Evolutionary conservation across 805 yeast genomes (phyloP), one percentile per base, ranked within the genome.

Genomic region (Yamadazyma paraphyllophila): DNA sequence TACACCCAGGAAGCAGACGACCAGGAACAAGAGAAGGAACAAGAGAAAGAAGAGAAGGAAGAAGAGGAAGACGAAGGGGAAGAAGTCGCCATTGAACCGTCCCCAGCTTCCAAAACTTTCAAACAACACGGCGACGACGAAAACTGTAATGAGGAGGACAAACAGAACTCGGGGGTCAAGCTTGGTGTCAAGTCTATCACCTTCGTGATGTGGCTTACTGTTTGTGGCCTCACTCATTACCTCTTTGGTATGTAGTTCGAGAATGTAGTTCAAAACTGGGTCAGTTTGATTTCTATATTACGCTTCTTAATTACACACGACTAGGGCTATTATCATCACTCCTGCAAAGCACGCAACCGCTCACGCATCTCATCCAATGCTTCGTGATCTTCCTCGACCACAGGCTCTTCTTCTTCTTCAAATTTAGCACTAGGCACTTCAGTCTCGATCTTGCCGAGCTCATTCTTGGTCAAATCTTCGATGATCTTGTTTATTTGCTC

Each of bases 331-430:
- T 32, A 5, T 6, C 12, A 4, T 27, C 45, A 58, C 41, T 61
- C 64, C 46, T 92, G 97, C 49, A 92, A 67, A 0, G 97, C 97
- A 56, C 76, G 82, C 39, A 92, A 73, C 48, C 98, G 73, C 60
- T 91, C 92, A 55, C 96, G 77, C 97, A 94, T 92, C 54, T 85
- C 90, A 52, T 80, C 80, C 44, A 92, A 69, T 57, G 88, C 80
- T 48, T 80, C 84, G 51, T 82, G 85, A 48, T 89, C 92, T 13
- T 72, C 83, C 12, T 56, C 58, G 7, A 45, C 42, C 3, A 39
- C 41, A 7, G 41, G 37, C n/a, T 48, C 58, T 29, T 36, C 58
- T 25, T 52, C 59, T 29, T 66, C 44, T 7, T 38, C 39, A 12
- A 32, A 15, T n/a, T 47, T 46, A 9, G 55, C 53, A 9, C 60